A percentile compares a stretch with the other conserved stretches of the same genome.
Conservation (phyloP, 108 stramenopile genomes). For the Nitzschia putrida region DNA sequence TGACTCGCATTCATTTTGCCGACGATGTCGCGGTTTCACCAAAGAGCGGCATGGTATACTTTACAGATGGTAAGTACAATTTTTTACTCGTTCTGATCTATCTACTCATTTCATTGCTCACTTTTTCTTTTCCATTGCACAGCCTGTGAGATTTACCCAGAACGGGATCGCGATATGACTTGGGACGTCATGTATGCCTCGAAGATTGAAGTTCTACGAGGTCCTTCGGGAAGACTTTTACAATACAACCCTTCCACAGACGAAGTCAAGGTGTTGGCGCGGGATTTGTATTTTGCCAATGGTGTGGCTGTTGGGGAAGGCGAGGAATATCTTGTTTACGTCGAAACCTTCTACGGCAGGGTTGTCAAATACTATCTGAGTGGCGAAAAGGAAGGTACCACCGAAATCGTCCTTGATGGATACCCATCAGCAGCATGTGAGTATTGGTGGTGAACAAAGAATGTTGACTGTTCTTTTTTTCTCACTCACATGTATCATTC, state of each 20-base stretch:
- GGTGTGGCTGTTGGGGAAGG: slow-evolving; percentile 62
- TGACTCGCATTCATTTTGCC: slow-evolving; percentile 43
- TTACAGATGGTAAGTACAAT: slow-evolving; percentile 49
- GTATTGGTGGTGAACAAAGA: too few relatives aligned
- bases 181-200: slow-evolving; percentile 72
- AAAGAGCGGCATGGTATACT: slow-evolving; percentile 65
- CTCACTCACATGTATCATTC: background rate
- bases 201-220: slow-evolving; percentile 55
- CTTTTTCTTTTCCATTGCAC: background rate
- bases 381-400: slow-evolving; percentile 42
- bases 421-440: slow-evolving; percentile 22
- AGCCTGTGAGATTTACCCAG: slow-evolving; percentile 48
- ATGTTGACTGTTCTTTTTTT: slow-evolving; percentile 1
- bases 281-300: slow-evolving; percentile 61
- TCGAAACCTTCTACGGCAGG: slow-evolving; percentile 48
- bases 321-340: slow-evolving; percentile 54
- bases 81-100: background rate
- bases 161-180: slow-evolving; percentile 9
- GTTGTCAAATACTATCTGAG: slow-evolving; percentile 58
- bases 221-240: slow-evolving; percentile 59
- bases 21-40: slow-evolving; percentile 70
- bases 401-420: slow-evolving; percentile 45
- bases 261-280: slow-evolving; percentile 52
- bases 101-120: background rate
- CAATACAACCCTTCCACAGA: slow-evolving; percentile 66